Percentiles rank a stretch among this genome's conserved stretches.
These are phyloP conservation scores for Fusarium aywerte DNA, from an alignment of 2,329 filamentous ascomycete species.

Conservation along the genomic window DNA sequence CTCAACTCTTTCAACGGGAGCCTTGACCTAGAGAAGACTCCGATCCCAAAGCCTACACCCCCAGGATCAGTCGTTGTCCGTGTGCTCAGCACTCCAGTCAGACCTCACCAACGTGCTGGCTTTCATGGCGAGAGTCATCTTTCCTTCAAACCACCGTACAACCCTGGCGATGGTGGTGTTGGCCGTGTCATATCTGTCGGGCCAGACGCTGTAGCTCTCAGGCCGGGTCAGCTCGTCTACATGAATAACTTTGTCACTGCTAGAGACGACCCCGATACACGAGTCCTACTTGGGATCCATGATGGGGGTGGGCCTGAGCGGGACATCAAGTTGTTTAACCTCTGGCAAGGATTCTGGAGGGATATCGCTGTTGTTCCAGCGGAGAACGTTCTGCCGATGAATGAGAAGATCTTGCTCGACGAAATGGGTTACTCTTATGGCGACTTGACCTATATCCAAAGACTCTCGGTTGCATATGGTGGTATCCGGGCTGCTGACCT, in stretches of 20 bases:
- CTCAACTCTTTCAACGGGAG: slow-evolving; percentile 26
- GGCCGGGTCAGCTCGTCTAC: slow-evolving; percentile 28
- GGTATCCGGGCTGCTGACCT: slow-evolving; percentile 17
- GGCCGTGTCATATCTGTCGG: slow-evolving; percentile 27
- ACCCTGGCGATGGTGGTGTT: slow-evolving; percentile 3
- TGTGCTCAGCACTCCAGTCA: slow-evolving; percentile 23
- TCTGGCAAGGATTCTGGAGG: slow-evolving; percentile 32
- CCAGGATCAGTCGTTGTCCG: slow-evolving; percentile 27
- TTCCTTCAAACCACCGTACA: slow-evolving; percentile 7
- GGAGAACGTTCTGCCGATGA: slow-evolving; percentile 22
- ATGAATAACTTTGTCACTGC: slow-evolving; percentile 23
- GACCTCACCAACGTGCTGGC: slow-evolving; percentile 19
- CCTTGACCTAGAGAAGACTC: slow-evolving; percentile 8
- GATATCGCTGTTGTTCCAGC: slow-evolving; percentile 6
- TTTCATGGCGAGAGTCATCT: slow-evolving; percentile 27
- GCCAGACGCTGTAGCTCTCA: slow-evolving; percentile 9
- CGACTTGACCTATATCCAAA: slow-evolving; percentile 32
- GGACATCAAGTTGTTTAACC: slow-evolving; percentile 17
- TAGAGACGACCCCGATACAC: slow-evolving; percentile 20
- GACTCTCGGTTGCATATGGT: slow-evolving; percentile 28
- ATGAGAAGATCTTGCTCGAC: slow-evolving; percentile 8
- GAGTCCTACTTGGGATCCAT: slow-evolving; percentile 23
- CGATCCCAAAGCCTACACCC: background rate
- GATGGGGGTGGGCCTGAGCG: slow-evolving; percentile 9
- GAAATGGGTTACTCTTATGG: slow-evolving; percentile 31